phyloP scores from a whole-genome alignment of 495 filamentous ascomycete genomes.

The Chaetomidium leptoderma region DNA sequence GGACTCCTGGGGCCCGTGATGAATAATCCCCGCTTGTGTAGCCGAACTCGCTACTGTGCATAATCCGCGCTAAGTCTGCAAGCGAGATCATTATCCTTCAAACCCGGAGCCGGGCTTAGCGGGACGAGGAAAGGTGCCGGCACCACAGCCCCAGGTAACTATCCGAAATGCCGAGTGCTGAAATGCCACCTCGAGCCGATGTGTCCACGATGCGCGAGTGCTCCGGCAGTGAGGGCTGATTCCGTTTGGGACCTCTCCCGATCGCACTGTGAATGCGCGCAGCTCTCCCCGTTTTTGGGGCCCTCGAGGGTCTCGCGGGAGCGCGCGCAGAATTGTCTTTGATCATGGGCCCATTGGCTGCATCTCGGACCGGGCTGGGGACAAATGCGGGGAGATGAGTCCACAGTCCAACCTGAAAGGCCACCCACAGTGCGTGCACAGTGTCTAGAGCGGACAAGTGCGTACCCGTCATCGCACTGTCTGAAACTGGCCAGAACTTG shows the following conservation, averaged over 20 bases:
- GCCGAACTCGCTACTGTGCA: slow-evolving; percentile 9
- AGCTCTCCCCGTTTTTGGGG: neutral
- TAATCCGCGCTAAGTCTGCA: neutral
- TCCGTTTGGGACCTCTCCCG: slow-evolving; percentile 1
- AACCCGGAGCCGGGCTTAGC: neutral
- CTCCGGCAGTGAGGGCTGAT: slow-evolving; percentile 3
- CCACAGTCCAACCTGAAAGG: too few relatives aligned
- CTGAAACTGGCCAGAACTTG: neutral
- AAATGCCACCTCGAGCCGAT: too few relatives aligned
- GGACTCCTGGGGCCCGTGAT: neutral
- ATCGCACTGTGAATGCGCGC: slow-evolving; percentile 3
- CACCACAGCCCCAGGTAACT: too few relatives aligned
- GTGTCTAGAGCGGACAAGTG: neutral
- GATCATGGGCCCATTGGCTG: too few relatives aligned
- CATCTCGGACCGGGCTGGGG: neutral
- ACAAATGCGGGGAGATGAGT: slow-evolving; percentile 1
- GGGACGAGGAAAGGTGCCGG: slow-evolving; percentile 3
- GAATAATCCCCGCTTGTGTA: slow-evolving; percentile 2
- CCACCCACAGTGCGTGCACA: too few relatives aligned
- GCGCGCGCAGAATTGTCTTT: too few relatives aligned
- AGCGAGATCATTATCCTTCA: slow-evolving; percentile 2
- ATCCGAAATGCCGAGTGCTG: neutral
- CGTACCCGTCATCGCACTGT: neutral
- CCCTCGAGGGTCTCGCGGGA: too few relatives aligned
- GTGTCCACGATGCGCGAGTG: neutral